Base-by-base conservation (phyloP, 2,329 filamentous ascomycete genomes). In the Fusarium anthophilum region DNA sequence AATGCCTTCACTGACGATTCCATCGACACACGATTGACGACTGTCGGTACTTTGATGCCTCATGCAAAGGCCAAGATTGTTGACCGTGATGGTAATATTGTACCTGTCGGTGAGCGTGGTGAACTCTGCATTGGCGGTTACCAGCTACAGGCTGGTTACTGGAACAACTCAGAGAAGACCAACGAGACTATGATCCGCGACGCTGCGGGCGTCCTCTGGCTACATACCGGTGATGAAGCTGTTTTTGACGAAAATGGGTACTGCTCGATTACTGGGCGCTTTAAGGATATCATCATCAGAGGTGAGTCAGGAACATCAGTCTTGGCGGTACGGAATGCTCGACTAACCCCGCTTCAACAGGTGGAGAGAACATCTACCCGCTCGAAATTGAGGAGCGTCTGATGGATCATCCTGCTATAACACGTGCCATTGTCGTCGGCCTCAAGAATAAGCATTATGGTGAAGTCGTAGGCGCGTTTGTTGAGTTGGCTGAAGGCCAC, bases 111-210 rank as follows among this genome's bases (percentile, higher is more conserved):
- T 28, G 83, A 86, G 39, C 86, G 89, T 14, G 93, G 93, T 24
- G 93, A 96, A 83, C 87, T 96, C 28, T 94, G 92, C 80, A 93
- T 95, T 48, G 89, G 91, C 0, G 94, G 93, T 1, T 96, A 95
- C 80, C 92, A 94, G 81, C 84, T 95, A 17, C 93, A 92, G 79
- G 87, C 87, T 5, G 89, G 88, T 18, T 91, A 90, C 81, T 91
- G 86, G 88, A 89, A 93, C 78, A 95, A 94, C 81, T 88, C 89
- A 47, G 89, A 90, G 78, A 95, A 94, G 86, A 95, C 93, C 3
- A 89, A 87, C 66, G 89, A 90, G 81, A 83, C 85, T 14, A 89
- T 90, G 87, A 79, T 85, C 26, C 81, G 86, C 28, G 88, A 90
- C 75, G 83, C 85, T 63, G 82, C 86, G 1, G 87, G 88, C 2